Base-by-base conservation (phyloP, 2,329 filamentous ascomycete genomes). In the Falciphora oryzae region DNA sequence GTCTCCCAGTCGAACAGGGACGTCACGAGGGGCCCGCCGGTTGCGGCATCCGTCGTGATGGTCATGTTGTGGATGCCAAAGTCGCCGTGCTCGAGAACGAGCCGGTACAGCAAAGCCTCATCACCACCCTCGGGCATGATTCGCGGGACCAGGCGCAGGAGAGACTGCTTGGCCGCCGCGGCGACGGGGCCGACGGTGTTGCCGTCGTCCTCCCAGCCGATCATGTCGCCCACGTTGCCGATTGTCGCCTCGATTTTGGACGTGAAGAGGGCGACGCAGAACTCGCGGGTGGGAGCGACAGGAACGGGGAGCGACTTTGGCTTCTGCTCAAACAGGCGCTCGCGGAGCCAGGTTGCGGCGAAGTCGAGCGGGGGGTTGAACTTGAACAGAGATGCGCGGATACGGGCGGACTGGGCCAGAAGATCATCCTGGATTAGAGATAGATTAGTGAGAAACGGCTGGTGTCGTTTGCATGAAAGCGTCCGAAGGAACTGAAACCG, bases 31-130 rank as follows among this genome's bases (percentile, higher is more conserved):
- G 69, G 66, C 56, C 66, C 58, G 60, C 61, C 56, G 27, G 66
- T 66, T 8, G 66, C 62, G 16, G 38, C 63, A 63, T 72, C 68
- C 32, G 66, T 65, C 57, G 62, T 65, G 53, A 71, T 68, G 4
- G 70, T 70, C 69, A 71, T 73, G 44, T 74, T 75, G 64, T 75
- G 71, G 57, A 74, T 71, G 57, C 73, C 73, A 66, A 73, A 75
- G 66, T 75, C 73, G 18, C 73, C 73, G 61, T 75, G 73, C 4
- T 76, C 71, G 28, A 76, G 69, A 62, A 75, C 74, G n/a, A 73
- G 67, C 27, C 70, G 72, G 65, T 75, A 74, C 10, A 73, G 60
- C 4, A 38, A 38, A 13, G 28, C 53, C 4, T 70, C 58, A 13
- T 13, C 4, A 13, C 13, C 14, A 14, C 60, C 57, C 11, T 25